phyloP scores from a whole-genome alignment of 352 stramenopile genomes.

The Pythium rishiriense region DNA sequence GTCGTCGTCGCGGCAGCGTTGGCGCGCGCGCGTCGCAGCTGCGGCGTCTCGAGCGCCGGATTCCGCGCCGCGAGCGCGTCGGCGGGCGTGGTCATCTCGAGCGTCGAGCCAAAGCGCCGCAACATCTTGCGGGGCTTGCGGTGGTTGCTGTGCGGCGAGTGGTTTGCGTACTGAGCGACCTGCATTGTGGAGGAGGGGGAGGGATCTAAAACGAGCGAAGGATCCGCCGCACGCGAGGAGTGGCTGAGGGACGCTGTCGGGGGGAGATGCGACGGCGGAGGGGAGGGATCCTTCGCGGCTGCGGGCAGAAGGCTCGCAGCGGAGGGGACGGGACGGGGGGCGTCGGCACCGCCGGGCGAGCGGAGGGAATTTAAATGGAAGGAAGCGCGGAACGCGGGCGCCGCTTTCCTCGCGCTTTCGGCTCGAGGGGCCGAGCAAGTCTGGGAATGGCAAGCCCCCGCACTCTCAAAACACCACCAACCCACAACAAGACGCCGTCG shows the following conservation, averaged over 20 bases:
- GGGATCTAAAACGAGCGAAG: conserved; percentile 11
- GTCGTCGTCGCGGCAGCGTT: conserved; percentile 24
- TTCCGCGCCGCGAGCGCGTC: conserved; percentile 2
- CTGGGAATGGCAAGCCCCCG: conserved; percentile 2
- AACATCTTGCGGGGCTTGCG: conserved; percentile 16
- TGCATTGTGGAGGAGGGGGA: conserved; percentile 15
- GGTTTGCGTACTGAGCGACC: conserved; percentile 28
- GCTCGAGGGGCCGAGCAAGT: not conserved
- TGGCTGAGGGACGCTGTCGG: conserved; percentile 1
- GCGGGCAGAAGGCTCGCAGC: not conserved
- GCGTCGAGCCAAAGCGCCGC: conserved; percentile 15
- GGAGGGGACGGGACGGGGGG: not conserved
- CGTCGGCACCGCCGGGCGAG: not conserved
- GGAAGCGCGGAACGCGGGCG: conserved; percentile 3
- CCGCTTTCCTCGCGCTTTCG: conserved; percentile 25
- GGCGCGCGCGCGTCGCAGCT: conserved; percentile 35
- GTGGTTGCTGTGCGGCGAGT: conserved; percentile 12
- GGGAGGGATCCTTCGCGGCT: conserved; percentile 2
- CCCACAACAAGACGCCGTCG: not conserved
- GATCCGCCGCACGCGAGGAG: not conserved
- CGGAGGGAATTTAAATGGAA: conserved; percentile 3
- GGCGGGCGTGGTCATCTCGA: not conserved
- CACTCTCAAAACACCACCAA: not conserved
- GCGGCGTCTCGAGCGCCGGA: not conserved
- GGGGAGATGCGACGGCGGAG: conserved; percentile 4